Base-by-base conservation (phyloP, 257 asterid species). In the Echites panduratus region DNA sequence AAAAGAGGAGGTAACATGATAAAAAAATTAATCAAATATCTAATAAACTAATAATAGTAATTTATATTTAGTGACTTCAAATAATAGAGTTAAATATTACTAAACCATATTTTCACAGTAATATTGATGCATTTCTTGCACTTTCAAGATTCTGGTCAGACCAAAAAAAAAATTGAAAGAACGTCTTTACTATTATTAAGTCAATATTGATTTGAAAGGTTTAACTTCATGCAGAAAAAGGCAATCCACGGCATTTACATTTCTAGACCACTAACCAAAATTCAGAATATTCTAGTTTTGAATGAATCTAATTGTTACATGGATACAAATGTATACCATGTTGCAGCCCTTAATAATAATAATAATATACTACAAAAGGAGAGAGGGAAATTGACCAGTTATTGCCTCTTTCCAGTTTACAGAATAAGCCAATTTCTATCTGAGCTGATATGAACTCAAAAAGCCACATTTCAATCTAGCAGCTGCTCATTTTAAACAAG, bases 371-470 rank as follows among this genome's bases (percentile, higher is more conserved):
- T 7, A 22, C 40, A 19, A 32, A 38, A 2, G 48, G 27, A 38
- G 27, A 22, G 69, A 19, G 69, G 48, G 17, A 32, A 35, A 12
- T 6, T 7, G 47, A 32, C 67, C 67, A 32, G 44, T 61, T 45
- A 4, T 35, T 35, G 70, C 24, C 52, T 29, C 4, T 7, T 17
- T 61, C 62, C 27, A 44, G 49, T 12, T 5, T 19, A n/a, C 27
- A 38, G 13, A 62, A 48, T 22, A 32, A 56, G 24, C 43, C 11
- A 44, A 41, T 38, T 62, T 32, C 66, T n/a, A 20, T 12, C 48
- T 26, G 56, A 65, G 77, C 72, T 64, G 62, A 73, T 38, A 14
- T 32, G 38, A 29, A 59, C 26, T 64, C 7, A 24, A 27, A 13
- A 52, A 24, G 29, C 38, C 26, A 56, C 26, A 4, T 8, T 5